A percentile compares a stretch with the other conserved stretches of the same genome.
Evolutionary conservation across 139 green algal species (phyloP).

Genomic region (Asterochloris sp.): DNA sequence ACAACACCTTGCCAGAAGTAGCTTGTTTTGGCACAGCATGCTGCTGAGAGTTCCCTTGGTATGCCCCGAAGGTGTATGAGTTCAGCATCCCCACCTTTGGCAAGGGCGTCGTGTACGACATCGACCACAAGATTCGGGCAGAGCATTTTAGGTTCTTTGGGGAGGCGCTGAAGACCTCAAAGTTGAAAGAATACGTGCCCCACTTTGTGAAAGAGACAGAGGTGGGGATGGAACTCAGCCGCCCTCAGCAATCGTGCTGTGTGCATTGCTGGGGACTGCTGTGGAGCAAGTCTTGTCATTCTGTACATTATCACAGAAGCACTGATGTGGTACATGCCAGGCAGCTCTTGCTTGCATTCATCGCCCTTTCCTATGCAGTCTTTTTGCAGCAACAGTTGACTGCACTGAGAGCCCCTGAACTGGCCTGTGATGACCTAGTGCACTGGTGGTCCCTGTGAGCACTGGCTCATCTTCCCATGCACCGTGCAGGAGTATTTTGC

Average conservation of each 20-base stretch:
- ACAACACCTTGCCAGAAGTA: neutral
- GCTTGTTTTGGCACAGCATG: neutral
- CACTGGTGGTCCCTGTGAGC: too few species aligned
- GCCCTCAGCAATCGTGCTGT: too few species aligned
- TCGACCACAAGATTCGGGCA: slow-evolving; percentile 82
- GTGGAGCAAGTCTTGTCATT: too few species aligned
- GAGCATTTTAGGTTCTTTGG: slow-evolving; percentile 98
- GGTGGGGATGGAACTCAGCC: neutral
- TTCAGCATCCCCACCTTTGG: slow-evolving; percentile 99
- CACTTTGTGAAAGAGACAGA: slow-evolving; percentile 77
- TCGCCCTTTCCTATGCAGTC: too few species aligned
- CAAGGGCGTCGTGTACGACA: slow-evolving; percentile 95
- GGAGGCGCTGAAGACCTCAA: slow-evolving; percentile 83
- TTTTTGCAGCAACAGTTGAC: too few species aligned
- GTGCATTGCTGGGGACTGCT: too few species aligned
- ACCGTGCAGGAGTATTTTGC: slow-evolving; percentile 79
- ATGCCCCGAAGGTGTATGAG: slow-evolving; percentile 80
- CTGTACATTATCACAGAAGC: too few species aligned
- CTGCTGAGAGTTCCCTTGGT: neutral
- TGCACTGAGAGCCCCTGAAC: too few species aligned
- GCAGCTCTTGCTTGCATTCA: too few species aligned
- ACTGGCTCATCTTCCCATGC: too few species aligned
- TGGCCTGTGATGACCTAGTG: too few species aligned
- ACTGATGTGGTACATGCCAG: too few species aligned
- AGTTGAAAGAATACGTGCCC: slow-evolving; percentile 87